phyloP scores from a whole-genome alignment of 108 stramenopile species.

The Pseudonitzschia multiseries region DNA sequence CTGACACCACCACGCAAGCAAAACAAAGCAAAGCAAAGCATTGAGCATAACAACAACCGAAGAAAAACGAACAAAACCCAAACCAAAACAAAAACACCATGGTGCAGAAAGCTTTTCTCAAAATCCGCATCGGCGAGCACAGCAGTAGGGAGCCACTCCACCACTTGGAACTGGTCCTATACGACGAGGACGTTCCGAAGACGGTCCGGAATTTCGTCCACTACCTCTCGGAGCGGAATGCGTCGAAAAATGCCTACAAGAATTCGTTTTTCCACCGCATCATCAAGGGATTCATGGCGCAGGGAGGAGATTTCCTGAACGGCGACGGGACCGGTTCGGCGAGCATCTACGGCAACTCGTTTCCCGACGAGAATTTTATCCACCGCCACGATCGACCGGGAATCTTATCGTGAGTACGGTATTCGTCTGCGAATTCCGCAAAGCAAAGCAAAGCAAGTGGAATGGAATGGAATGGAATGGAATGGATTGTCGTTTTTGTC shows the following conservation, averaged over 20 bases:
- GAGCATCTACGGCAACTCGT: constrained; percentile 53
- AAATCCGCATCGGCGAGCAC: constrained; percentile 24
- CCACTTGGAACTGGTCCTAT: constrained; percentile 31
- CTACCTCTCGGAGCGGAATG: constrained; percentile 17
- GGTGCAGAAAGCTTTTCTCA: constrained; percentile 35
- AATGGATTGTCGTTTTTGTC: no score
- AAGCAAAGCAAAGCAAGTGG: no score
- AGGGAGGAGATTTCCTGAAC: constrained; percentile 93
- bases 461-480: no score
- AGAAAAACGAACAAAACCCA: no score
- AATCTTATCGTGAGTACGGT: constrained; percentile 28
- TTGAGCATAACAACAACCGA: no score
- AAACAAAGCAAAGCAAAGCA: no score
- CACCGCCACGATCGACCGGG: constrained; percentile 70
- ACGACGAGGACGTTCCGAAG: constrained; percentile 45
- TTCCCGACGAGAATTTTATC: constrained; percentile 87
- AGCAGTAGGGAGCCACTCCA: constrained; percentile 19
- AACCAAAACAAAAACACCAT: background rate
- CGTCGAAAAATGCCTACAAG: no score
- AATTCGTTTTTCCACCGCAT: constrained; percentile 90
- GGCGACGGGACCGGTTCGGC: constrained; percentile 87
- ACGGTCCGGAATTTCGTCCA: constrained; percentile 46
- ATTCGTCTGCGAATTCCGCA: no score
- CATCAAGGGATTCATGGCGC: constrained; percentile 93
- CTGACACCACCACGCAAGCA: no score